These are phyloP conservation scores for Phialemoniopsis sp. DNA, from an alignment of 2,329 filamentous ascomycete species.

Conservation along the genomic window DNA sequence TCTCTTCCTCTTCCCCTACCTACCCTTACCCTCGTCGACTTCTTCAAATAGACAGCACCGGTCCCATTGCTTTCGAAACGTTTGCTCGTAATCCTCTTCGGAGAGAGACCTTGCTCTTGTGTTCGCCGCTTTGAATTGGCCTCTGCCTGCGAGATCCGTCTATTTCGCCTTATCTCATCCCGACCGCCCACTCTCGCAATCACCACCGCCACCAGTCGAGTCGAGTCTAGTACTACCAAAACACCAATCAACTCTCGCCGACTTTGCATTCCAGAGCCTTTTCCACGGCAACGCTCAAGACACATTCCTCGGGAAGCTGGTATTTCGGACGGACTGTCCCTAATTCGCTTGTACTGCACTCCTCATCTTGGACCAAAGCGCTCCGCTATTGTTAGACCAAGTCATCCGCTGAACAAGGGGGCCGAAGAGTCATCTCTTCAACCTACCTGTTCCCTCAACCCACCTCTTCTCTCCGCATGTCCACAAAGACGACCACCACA, in stretches of 20 bases:
- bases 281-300: too few species aligned
- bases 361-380: conserved; percentile 10
- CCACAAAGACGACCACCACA: conserved; percentile 16
- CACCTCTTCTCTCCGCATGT: conserved; percentile 30
- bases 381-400: conserved; percentile 16
- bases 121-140: conserved; percentile 14
- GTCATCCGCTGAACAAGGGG: conserved; percentile 24
- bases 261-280: too few species aligned
- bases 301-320: too few species aligned
- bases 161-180: conserved; percentile 1
- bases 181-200: conserved; percentile 7
- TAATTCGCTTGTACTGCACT: conserved; percentile 8
- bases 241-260: too few species aligned
- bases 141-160: conserved; percentile 10
- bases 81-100: conserved; percentile 8
- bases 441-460: conserved; percentile 34
- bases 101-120: conserved; percentile 5
- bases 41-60: too few species aligned
- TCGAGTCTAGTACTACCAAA: too few species aligned
- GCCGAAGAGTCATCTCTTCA: conserved; percentile 45
- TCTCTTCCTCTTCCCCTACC: conserved; percentile 26
- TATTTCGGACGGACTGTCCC: too few species aligned
- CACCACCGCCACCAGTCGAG: too few species aligned
- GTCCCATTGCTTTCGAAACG: conserved; percentile 7
- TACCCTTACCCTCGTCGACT: conserved; percentile 15